A percentile compares a stretch with the other conserved stretches of the same genome.
Evolutionary conservation across 2,329 filamentous ascomycete genomes (phyloP).

Genomic region (Fusarium musae): DNA sequence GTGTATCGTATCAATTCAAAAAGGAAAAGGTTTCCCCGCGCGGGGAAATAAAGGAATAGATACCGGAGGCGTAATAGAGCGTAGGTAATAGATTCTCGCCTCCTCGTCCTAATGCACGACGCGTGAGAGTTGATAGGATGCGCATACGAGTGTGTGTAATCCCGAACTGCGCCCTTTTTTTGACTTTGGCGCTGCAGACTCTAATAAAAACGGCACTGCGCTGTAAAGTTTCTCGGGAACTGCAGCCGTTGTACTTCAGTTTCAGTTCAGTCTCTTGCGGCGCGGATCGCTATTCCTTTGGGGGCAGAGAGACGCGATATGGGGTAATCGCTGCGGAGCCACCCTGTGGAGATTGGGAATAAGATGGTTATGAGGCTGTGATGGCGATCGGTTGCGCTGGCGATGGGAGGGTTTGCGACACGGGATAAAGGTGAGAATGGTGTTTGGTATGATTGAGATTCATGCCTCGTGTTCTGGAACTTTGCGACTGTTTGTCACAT

Average conservation of each 20-base stretch:
- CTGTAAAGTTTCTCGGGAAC: background rate
- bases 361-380: conserved; percentile 4
- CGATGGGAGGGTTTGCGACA: background rate
- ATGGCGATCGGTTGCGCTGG: background rate
- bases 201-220: background rate
- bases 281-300: conserved; percentile 23
- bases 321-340: conserved; percentile 33
- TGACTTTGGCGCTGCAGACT: background rate
- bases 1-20: background rate
- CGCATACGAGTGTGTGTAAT: background rate
- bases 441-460: conserved; percentile 15
- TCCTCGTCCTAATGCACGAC: conserved; percentile 9
- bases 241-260: background rate
- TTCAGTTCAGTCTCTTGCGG: background rate
- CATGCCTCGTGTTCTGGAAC: conserved; percentile 17
- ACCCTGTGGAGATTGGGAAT: conserved; percentile 29
- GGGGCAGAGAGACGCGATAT: conserved; percentile 13
- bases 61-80: background rate
- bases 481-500: conserved; percentile 19
- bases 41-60: background rate
- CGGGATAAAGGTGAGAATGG: background rate
- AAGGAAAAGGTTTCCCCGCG: background rate
- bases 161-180: background rate
- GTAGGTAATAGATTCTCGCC: conserved; percentile 5
- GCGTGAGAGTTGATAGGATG: conserved; percentile 10